Base-by-base conservation (phyloP, 805 yeast genomes). In the Cyberlindnera subsufficiens region DNA sequence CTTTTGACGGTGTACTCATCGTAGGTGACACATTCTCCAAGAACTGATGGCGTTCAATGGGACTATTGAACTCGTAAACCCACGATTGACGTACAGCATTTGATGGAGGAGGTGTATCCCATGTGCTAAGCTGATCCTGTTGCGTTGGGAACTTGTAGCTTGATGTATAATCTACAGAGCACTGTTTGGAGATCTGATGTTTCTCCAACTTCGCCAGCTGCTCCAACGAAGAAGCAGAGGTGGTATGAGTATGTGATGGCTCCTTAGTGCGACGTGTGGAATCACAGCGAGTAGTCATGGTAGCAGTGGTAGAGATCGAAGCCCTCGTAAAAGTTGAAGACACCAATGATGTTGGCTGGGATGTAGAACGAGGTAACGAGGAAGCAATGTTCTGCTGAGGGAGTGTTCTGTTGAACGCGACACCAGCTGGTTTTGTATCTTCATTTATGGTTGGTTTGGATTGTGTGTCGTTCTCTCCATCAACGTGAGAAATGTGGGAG, bases 401-500 rank as follows among this genome's bases (percentile, higher is more conserved):
- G 13, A 48, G 45, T 1, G 60, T 56, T 19, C 50, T 51, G 43
- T 52, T 51, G 51, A 47, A 49, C 8, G 52, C 50, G 5, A 55
- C 38, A 10, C 54, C 56, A 4, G 39, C 22, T 3, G 39, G 9
- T 7, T 27, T 19, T 15, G 38, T 20, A n/a, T 6, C 31, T 7
- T 10, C 36, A 18, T 29, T 30, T 9, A 9, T 22, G 3, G 32
- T 14, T 9, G 32, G 32, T 18, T 14, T 10, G 31, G n/a, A 13
- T 13, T 35, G 20, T 35, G 19, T 25, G 38, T 25, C 11, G 32
- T 29, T 27, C 32, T 36, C 32, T 15, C 18, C 55, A 39, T 65
- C 66, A 7, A 69, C 63, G 43, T 68, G 72, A 8, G 68, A 63
- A 17, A 68, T 64, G 50, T 68, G 72, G 16, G 61, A 65, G 45